Conservation (phyloP, 495 filamentous ascomycete species). For the Clavariopsis aquatica region DNA sequence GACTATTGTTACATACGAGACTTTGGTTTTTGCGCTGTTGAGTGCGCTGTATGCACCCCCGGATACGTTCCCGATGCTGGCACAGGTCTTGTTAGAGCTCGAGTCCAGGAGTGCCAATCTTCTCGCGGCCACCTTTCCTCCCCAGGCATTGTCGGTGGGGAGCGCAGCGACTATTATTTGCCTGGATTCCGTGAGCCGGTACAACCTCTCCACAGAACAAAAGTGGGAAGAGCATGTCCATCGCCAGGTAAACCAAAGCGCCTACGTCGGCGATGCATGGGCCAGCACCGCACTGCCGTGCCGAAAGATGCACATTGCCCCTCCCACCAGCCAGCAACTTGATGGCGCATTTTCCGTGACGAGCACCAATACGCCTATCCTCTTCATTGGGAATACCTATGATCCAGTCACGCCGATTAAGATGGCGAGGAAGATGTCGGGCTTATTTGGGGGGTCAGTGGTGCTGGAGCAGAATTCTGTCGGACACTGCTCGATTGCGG, state of each 20-base stretch:
- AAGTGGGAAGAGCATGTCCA: constrained; percentile 50
- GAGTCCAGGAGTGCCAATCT: constrained; percentile 53
- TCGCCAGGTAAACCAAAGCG: constrained; percentile 45
- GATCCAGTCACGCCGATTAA: constrained; percentile 58
- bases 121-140: background rate
- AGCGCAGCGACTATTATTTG: constrained; percentile 23
- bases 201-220: constrained; percentile 53
- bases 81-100: constrained; percentile 55
- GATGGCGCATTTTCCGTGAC: constrained; percentile 48
- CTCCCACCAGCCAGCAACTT: constrained; percentile 57
- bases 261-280: constrained; percentile 58
- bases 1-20: constrained; percentile 37
- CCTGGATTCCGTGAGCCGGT: constrained; percentile 62
- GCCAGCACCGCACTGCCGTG: background rate
- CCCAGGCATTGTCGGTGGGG: background rate
- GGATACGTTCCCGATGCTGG: constrained; percentile 56
- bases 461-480: constrained; percentile 3
- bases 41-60: constrained; percentile 60
- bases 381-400: constrained; percentile 56
- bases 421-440: constrained; percentile 49
- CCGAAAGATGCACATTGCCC: constrained; percentile 51
- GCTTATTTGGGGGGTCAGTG: background rate
- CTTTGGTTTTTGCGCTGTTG: constrained; percentile 45
- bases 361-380: constrained; percentile 49
- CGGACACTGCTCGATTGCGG: constrained; percentile 1